phyloP scores from a whole-genome alignment of 306 rosid species.

The Dryas octopetala region DNA sequence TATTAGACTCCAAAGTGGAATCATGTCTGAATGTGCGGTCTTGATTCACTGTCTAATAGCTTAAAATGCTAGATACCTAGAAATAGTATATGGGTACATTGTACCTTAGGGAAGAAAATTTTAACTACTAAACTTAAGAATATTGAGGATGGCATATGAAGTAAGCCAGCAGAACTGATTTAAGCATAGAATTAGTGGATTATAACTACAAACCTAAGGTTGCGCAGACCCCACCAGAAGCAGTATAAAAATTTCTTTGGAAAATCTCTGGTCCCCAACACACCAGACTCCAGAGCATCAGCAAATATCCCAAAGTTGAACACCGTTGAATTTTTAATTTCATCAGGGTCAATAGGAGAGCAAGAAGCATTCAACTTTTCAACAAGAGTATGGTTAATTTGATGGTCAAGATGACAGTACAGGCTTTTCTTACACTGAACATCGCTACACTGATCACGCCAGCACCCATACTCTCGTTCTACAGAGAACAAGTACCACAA shows the following conservation, averaged over 20 bases:
- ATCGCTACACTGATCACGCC: slow-evolving; percentile 29
- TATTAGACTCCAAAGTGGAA: no score
- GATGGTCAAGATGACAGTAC: no score
- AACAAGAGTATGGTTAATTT: rapidly evolving
- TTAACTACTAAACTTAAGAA: not conserved
- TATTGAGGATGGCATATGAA: not conserved
- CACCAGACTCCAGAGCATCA: slow-evolving; percentile 48
- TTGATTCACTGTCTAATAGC: no score
- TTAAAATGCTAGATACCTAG: no score
- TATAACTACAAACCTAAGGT: slow-evolving; percentile 52
- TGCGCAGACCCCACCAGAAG: slow-evolving; percentile 96
- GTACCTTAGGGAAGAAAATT: no score
- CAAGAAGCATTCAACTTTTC: slow-evolving; percentile 30
- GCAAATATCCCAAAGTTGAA: slow-evolving; percentile 71
- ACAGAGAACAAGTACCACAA: slow-evolving; percentile 78
- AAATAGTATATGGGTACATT: no score
- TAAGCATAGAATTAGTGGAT: not conserved
- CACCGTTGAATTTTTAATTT: slow-evolving; percentile 5
- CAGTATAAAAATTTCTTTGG: slow-evolving; percentile 61
- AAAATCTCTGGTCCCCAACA: slow-evolving; percentile 43
- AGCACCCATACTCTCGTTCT: slow-evolving; percentile 63
- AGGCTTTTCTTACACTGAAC: not conserved
- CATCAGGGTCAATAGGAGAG: slow-evolving; percentile 30
- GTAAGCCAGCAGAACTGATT: not conserved
- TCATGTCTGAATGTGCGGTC: no score